Evolutionary conservation across 2,329 filamentous ascomycete genomes (phyloP), one percentile per base, ranked within the genome.

Genomic region (Colletotrichum sp.): DNA sequence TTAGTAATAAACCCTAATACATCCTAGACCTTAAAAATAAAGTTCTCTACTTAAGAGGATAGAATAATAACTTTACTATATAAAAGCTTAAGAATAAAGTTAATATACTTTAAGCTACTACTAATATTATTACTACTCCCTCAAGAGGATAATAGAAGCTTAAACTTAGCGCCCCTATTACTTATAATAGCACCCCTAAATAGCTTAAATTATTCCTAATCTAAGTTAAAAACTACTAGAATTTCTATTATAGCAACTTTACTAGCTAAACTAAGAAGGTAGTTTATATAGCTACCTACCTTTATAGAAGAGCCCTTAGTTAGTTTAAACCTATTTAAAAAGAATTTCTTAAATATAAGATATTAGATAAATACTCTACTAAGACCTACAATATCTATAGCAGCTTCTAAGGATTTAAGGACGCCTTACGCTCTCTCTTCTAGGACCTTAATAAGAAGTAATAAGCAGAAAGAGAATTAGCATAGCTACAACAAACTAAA

Each of bases 111-210:
- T 34, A 15, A 6, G 1, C 32, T 34, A 15, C 13, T 36, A 16
- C 1, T 36, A 36, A 8, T 36, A 36, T 36, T 36, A 36, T 16
- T 36, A 7, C 2, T 3, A 36, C 13, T 4, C 3, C 2, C 16
- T 15, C 4, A 4, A 36, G 3, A 15, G 0, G 3, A 7, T 36
- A 36, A 1, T 36, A 36, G 1, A 36, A 36, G 2, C 6, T 36
- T 36, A 15, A 36, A 1, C 3, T 36, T 36, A 36, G 1, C 8
- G 1, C 3, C 1, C 4, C 15, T 7, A 55, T 55, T 12, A 55
- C 1, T 13, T n/a, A 55, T 55, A 55, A 55, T 55, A 55, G 3
- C 4, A 10, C n/a, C 1, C n/a, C 1, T 21, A 0, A 10, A 21
- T n/a, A 55, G 6, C 6, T 36, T 55, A 55, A 55, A 0, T 0